Base-by-base conservation (phyloP, 768 basidiomycete species). In the Pisolithus sp. region DNA sequence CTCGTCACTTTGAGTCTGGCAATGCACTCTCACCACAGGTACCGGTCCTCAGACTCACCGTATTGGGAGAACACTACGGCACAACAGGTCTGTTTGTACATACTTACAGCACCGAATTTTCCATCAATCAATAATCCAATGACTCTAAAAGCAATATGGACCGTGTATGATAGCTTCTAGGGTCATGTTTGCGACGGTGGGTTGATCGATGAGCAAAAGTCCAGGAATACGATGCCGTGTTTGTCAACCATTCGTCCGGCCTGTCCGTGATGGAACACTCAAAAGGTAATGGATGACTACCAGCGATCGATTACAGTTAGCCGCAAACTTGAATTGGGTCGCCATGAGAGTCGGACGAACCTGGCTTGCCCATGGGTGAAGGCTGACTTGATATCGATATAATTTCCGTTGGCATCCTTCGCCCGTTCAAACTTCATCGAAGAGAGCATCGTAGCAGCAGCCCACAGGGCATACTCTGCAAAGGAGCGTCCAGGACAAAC, bases 261-360 rank as follows among this genome's bases (percentile, higher is more conserved):
- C 40, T 20, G 38, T 36, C 24, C 10, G 48, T 28, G 7, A 51
- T 49, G 21, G 45, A 24, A 18, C 24, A 52, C 17, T 21, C 49
- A 7, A 50, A 52, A 30, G 51, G 38, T 20, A 50, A 24, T 13
- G 51, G 50, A 8, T 49, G 50, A 36, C 50, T 51, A 24, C 23
- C 30, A 51, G 17, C 15, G 21, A 47, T 17, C 31, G 8, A 49
- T n/a, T 5, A 10, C 34, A 15, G 13, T 34, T 5, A 34, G 4
- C 17, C 8, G 31, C 48, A 12, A 46, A 46, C n/a, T 4, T 18
- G 15, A 3, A 17, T 12, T 9, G 24, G 12, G 34, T 12, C 18
- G 36, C 18, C 24, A 21, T 21, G 20, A 12, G 45, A 30, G 15
- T 15, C 30, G 13, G 24, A 46, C 50, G 2, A 17, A 51, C 50